These are phyloP conservation scores for Chrysopogon serrulatus DNA, from an alignment of 176 grass and related monocot genomes.

Conservation along the genomic window DNA sequence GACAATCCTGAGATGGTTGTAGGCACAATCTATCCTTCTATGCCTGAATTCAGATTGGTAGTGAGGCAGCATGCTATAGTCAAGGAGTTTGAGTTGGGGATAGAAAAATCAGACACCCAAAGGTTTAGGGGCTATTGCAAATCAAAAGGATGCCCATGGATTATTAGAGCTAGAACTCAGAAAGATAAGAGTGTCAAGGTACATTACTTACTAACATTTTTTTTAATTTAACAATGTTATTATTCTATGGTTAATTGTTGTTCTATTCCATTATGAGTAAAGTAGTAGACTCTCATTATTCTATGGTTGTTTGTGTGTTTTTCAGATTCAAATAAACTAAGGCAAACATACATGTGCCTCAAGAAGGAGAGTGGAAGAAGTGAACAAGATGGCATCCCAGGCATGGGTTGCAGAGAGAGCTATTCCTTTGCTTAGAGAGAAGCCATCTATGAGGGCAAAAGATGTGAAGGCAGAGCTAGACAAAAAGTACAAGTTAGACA, in stretches of 20 bases:
- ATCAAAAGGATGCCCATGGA: background rate
- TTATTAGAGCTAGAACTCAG: background rate
- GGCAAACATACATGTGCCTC: background rate
- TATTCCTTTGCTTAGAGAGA: background rate
- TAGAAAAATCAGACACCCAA: background rate
- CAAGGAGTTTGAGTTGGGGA: background rate
- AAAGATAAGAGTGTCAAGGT: background rate
- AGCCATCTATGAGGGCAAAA: background rate
- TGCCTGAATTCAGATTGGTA: background rate
- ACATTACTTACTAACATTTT: too few relatives aligned
- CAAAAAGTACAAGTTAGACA: background rate
- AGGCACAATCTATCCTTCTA: background rate
- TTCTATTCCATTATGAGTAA: too few relatives aligned
- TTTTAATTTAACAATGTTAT: too few relatives aligned
- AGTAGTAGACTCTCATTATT: background rate
- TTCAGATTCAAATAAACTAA: background rate
- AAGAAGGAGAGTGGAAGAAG: background rate
- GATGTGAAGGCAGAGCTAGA: background rate
- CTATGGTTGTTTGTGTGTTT: rapidly evolving
- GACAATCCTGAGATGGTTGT: background rate
- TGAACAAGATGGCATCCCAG: background rate
- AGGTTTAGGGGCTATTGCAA: background rate
- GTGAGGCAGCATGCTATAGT: background rate
- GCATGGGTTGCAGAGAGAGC: background rate
- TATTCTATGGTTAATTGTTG: too few relatives aligned